Base-by-base conservation (phyloP, 163 green algal genomes). In the Scenedesmus sp. region DNA sequence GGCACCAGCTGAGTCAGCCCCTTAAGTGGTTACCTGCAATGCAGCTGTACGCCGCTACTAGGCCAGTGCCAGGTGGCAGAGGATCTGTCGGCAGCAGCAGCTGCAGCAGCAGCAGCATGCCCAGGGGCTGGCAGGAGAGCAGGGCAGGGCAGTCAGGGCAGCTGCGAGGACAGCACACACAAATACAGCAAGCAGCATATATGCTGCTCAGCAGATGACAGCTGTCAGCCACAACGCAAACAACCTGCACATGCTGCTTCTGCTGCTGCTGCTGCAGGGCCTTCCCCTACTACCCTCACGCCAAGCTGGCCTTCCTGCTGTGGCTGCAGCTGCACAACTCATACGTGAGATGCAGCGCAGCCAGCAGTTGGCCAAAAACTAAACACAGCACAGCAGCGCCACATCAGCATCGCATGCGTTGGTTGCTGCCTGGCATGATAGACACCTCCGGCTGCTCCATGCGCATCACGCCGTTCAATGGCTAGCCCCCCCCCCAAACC, bases 281-380 rank as follows among this genome's bases (percentile, higher is more conserved):
- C 42, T 49, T 90, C 5, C 85, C 85, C 13, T 90, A 89, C 43
- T 90, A 90, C 46, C 72, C 72, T 33, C 85, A 90, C 65, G 30
- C 78, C 18, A 90, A 90, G 72, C 51, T 90, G 46, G 85, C 18
- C 15, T 76, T 90, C 33, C n/a, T 90, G 43, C 40, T 90, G 72
- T 90, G 85, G 85, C 85, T 90, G 35, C 85, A 90, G n/a, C n/a
- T 78, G 15, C 70, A 90, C 65, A 30, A 83, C n/a, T 44, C 49
- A 51, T 44, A 83, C 43, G 85, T 90, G 72, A 85, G 85, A 26
- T 2, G 4, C 40, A 59, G 79, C 18, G 40, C 20, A 65, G 40
- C 18, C 73, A 35, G 73, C 73, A 37, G 65, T 10, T 20, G 26
- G 35, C 46, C 51, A 61, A 72, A 10, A 37, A 42, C 37, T 40